A percentile compares a stretch with the other conserved stretches of the same genome.
Conservation (phyloP, 768 basidiomycete species). For the Polyporus arcularius region DNA sequence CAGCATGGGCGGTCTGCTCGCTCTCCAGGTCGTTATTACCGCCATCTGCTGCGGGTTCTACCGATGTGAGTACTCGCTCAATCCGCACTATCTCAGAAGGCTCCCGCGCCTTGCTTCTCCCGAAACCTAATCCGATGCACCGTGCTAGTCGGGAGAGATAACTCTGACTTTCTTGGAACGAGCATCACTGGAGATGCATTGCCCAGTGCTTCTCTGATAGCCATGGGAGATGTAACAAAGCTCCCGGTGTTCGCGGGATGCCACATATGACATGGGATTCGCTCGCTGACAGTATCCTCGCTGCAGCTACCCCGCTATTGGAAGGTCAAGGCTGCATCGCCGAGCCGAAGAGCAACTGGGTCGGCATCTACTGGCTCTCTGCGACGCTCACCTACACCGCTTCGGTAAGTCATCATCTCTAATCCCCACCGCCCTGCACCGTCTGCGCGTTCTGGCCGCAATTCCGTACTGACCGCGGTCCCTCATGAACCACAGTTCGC, state of each 20-base stretch:
- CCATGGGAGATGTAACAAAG: not conserved
- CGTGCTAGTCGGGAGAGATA: not conserved
- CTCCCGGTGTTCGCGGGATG: not conserved
- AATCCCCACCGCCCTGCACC: not conserved
- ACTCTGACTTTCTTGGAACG: not conserved
- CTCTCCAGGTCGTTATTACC: conserved; percentile 71
- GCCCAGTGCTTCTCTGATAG: not conserved
- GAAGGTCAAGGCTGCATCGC: conserved; percentile 85
- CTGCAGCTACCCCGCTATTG: conserved; percentile 65
- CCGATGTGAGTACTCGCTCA: conserved; percentile 48
- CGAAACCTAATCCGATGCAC: not conserved
- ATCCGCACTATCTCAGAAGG: not conserved
- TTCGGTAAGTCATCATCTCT: conserved; percentile 49
- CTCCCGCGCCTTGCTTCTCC: conserved; percentile 1
- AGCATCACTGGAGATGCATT: not conserved
- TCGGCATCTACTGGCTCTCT: conserved; percentile 83
- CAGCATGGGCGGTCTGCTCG: conserved; percentile 60
- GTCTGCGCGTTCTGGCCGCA: not conserved
- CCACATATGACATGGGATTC: not conserved
- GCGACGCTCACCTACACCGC: conserved; percentile 72
- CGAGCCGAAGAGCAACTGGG: conserved; percentile 78
- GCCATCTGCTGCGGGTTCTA: conserved; percentile 78
- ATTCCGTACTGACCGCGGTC: not conserved
- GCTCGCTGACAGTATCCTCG: not conserved
- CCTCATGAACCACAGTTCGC: conserved; percentile 41